These are phyloP conservation scores for Orobanche coerulescens DNA, from an alignment of 257 asterid genomes.

Conservation along the genomic window DNA sequence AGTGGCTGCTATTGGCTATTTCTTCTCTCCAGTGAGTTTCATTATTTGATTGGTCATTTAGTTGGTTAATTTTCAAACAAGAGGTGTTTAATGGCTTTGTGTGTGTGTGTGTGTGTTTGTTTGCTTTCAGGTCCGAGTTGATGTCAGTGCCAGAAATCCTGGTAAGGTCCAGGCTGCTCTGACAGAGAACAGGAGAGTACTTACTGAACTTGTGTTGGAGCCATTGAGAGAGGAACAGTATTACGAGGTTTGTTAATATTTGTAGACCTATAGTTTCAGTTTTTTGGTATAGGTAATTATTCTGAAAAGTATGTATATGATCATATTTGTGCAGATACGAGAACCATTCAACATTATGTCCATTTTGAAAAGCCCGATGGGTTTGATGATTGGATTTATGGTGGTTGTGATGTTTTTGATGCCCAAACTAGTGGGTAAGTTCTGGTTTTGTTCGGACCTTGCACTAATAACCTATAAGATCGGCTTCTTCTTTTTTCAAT, in stretches of 20 bases:
- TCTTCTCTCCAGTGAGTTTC: constrained; percentile 84
- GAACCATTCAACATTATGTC: constrained; percentile 80
- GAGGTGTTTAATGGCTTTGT: constrained; percentile 8
- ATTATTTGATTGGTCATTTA: constrained; percentile 13
- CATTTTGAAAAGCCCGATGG: constrained; percentile 89
- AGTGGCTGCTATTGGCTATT: constrained; percentile 78
- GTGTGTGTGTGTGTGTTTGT: too few species aligned
- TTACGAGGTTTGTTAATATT: constrained; percentile 51
- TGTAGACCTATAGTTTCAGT: background rate
- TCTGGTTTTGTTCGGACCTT: constrained; percentile 16
- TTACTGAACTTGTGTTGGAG: constrained; percentile 82
- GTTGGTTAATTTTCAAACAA: background rate
- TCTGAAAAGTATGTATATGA: background rate
- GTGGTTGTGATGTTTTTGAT: constrained; percentile 80
- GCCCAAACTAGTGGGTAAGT: constrained; percentile 96
- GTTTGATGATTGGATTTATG: constrained; percentile 98
- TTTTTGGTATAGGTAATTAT: background rate
- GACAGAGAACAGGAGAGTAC: constrained; percentile 81
- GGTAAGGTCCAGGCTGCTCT: constrained; percentile 97
- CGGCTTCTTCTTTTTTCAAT: background rate
- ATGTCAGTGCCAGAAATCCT: constrained; percentile 93
- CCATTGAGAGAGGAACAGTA: constrained; percentile 89
- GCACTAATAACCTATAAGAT: background rate
- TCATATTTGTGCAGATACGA: constrained; percentile 50
- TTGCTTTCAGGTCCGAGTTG: constrained; percentile 67